A percentile compares a stretch with the other conserved stretches of the same genome.
Conservation (phyloP, 2,329 filamentous ascomycete species). For the Calonectria crousiana region DNA sequence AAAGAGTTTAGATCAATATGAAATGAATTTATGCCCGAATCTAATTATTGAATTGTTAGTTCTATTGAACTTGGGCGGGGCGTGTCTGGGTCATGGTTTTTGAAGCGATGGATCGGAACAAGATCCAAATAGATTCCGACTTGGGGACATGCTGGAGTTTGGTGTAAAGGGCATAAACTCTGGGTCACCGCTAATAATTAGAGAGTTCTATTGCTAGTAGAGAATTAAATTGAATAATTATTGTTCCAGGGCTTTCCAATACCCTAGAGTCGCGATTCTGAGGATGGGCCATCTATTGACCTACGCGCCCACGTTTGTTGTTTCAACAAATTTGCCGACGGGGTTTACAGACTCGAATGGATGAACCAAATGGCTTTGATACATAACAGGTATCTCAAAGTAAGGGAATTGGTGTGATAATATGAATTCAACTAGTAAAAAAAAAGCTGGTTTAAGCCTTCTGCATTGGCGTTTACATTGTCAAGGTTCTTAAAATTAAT, state of each 20-base stretch:
- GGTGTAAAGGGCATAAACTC: not conserved
- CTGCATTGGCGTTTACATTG: not conserved
- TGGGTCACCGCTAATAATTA: not conserved
- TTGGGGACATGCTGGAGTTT: not conserved
- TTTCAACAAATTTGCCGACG: not conserved
- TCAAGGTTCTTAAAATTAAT: not conserved
- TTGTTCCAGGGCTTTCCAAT: not conserved
- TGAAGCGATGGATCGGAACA: not conserved
- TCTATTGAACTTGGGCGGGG: not conserved
- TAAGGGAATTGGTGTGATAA: no score
- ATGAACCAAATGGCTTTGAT: not conserved
- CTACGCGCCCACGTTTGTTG: not conserved
- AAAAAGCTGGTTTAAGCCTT: no score
- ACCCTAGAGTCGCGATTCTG: not conserved
- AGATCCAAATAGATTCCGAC: not conserved
- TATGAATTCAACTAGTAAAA: no score
- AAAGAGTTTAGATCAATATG: not conserved
- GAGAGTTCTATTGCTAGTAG: not conserved
- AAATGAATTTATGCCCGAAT: not conserved
- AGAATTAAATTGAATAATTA: not conserved
- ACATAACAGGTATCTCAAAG: no score
- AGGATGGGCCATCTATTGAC: not conserved
- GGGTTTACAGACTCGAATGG: not conserved
- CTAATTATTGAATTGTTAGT: not conserved
- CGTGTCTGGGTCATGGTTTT: not conserved